Base-by-base conservation (phyloP, 495 filamentous ascomycete genomes). In the Cercophora scortea region DNA sequence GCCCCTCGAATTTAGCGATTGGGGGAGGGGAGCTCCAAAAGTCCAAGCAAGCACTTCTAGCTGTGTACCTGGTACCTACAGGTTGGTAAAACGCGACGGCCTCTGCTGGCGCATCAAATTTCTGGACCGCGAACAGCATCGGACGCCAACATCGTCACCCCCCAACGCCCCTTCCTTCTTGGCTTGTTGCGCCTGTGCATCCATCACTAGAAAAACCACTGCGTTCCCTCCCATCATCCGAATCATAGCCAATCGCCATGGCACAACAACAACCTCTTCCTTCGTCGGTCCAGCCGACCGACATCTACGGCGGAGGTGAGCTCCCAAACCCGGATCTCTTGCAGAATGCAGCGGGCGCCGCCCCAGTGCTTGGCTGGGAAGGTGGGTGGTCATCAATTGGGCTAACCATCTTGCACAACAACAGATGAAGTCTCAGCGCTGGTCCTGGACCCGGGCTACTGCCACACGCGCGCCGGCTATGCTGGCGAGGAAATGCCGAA, bases 401-500 rank as follows among this genome's bases (percentile, higher is more conserved):
- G 47, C 50, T 50, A 25, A 64, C 50, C 17, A 18, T 34, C 51
- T 16, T 17, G 40, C 34, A 8, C 6, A 25, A n/a, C 32, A 7
- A 51, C 45, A 95, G 93, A 98, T 75, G 93, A 98, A 71, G 90
- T 98, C 47, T 93, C 90, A 13, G 93, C 93, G 25, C 88, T 98
- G 62, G 88, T 98, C 18, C 88, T 98, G 59, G 93, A 98, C 62
- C 87, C 94, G 4, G 93, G 94, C 41, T 96, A 87, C 72, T 88
- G 85, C 43, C 87, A 82, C 60, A 89, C 84, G 13, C 92, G 94
- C 71, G 94, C 91, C 51, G 93, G 93, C 55, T 97, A 96, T 65
- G 93, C 93, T 4, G 93, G 94, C 60, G 93, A 98, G 84, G 93
- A 98, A 71, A 83, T 87, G 4, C 93, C 93, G 51, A 98, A 97